Percentiles rank a stretch among this genome's conserved stretches.
These are phyloP conservation scores for Aspergillus proliferans DNA, from an alignment of 2,329 filamentous ascomycete species.

Conservation along the genomic window DNA sequence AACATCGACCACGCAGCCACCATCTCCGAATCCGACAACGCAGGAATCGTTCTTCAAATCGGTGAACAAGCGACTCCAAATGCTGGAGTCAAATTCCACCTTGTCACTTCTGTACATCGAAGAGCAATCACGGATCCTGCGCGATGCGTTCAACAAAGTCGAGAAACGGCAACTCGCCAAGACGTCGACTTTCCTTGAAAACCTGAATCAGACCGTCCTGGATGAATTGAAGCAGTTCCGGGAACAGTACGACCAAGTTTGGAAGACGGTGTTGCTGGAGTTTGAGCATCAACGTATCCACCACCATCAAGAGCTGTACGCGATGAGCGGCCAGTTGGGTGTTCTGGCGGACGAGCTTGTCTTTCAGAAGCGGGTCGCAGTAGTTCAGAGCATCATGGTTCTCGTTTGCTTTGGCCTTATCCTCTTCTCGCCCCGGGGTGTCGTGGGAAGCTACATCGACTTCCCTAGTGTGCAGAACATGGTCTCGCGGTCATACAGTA, in stretches of 20 bases:
- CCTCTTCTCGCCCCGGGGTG: constrained; percentile 59
- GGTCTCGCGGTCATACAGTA: constrained; percentile 39
- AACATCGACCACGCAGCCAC: constrained; percentile 28
- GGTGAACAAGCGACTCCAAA: constrained; percentile 83
- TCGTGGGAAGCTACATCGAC: constrained; percentile 39
- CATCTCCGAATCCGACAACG: constrained; percentile 66
- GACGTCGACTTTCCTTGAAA: constrained; percentile 71
- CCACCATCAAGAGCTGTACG: constrained; percentile 74
- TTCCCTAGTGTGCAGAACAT: constrained; percentile 43
- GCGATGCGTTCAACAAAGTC: constrained; percentile 77
- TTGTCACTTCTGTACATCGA: constrained; percentile 94
- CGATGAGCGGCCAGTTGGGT: constrained; percentile 71
- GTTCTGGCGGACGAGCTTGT: constrained; percentile 88
- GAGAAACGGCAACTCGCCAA: constrained; percentile 84
- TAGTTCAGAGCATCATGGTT: constrained; percentile 81
- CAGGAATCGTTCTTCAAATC: constrained; percentile 98
- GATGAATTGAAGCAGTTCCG: constrained; percentile 71
- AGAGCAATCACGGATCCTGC: constrained; percentile 83
- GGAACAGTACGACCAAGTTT: constrained; percentile 88
- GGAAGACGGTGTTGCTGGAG: constrained; percentile 90
- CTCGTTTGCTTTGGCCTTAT: constrained; percentile 82
- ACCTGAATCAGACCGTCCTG: constrained; percentile 81
- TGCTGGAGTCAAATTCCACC: constrained; percentile 87
- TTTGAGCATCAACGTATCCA: constrained; percentile 83
- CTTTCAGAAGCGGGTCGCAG: constrained; percentile 81